phyloP scores from a whole-genome alignment of 768 basidiomycete genomes.

The Termitomyces sp. region DNA sequence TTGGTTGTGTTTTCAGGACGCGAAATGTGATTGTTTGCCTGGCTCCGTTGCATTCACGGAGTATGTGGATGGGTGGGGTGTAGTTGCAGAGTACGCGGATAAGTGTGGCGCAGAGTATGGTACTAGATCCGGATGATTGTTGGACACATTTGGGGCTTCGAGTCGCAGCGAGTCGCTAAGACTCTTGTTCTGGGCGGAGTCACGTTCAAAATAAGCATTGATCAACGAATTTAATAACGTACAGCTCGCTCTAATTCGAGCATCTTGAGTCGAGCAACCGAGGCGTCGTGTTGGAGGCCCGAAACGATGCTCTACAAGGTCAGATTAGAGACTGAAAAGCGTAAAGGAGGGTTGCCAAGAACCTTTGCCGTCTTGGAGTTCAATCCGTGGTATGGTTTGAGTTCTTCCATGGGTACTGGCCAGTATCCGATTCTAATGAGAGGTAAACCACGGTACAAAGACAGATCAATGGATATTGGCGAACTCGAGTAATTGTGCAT shows the following conservation, averaged over 20 bases:
- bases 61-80: background rate
- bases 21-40: background rate
- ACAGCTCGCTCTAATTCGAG: conserved; percentile 71
- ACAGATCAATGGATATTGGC: conserved; percentile 1
- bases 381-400: conserved; percentile 65
- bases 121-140: background rate
- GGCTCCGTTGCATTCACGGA: background rate
- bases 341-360: background rate
- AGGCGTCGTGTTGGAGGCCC: conserved; percentile 63
- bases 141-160: background rate
- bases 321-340: background rate
- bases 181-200: conserved; percentile 24
- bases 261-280: conserved; percentile 55
- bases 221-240: conserved; percentile 20
- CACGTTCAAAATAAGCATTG: background rate
- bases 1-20: background rate
- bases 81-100: background rate
- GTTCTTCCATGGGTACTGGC: conserved; percentile 52
- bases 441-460: background rate
- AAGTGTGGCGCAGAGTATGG: conserved; percentile 2
- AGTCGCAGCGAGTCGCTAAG: conserved; percentile 18
- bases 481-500: conserved; percentile 49
- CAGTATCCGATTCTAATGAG: conserved; percentile 41
- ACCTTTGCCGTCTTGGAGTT: conserved; percentile 79
- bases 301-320: conserved; percentile 66